Evolutionary conservation across 108 stramenopile genomes (phyloP).

Genomic region (Fragilariopsis cylindrus): DNA sequence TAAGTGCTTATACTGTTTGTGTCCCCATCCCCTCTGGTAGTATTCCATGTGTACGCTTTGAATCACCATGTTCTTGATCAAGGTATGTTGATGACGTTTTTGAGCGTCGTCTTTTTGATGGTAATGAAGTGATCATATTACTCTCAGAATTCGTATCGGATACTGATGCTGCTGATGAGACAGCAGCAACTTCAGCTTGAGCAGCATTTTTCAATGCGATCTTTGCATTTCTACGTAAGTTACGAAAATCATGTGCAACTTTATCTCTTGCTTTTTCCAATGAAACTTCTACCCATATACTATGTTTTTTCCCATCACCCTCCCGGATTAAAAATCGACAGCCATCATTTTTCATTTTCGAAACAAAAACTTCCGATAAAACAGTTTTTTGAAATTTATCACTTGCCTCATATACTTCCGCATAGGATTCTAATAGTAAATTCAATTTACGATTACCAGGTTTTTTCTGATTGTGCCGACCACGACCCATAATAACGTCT

Average conservation of each 20-base stretch:
- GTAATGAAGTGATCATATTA: no score
- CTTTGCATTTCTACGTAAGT: conserved; percentile 17
- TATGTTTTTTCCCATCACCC: background rate
- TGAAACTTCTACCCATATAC: conserved; percentile 20
- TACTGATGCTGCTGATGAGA: no score
- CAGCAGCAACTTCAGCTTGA: no score
- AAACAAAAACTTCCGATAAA: conserved; percentile 12
- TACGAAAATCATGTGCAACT: conserved; percentile 30
- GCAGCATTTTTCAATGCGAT: background rate
- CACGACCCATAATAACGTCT: conserved; percentile 34
- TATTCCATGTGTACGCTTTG: no score
- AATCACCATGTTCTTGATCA: no score
- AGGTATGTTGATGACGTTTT: no score
- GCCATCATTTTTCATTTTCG: conserved; percentile 19
- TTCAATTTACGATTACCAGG: conserved; percentile 24
- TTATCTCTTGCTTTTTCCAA: conserved; percentile 13
- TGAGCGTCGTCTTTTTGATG: no score
- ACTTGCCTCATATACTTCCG: conserved; percentile 13
- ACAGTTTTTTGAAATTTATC: conserved; percentile 23
- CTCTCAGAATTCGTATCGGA: no score
- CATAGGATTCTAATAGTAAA: conserved; percentile 5
- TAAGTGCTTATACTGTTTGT: no score
- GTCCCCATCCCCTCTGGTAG: no score
- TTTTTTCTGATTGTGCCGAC: conserved; percentile 26
- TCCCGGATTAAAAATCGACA: conserved; percentile 21